phyloP scores from a whole-genome alignment of 176 grass and related monocot species.

The Oropetium thomaeum region DNA sequence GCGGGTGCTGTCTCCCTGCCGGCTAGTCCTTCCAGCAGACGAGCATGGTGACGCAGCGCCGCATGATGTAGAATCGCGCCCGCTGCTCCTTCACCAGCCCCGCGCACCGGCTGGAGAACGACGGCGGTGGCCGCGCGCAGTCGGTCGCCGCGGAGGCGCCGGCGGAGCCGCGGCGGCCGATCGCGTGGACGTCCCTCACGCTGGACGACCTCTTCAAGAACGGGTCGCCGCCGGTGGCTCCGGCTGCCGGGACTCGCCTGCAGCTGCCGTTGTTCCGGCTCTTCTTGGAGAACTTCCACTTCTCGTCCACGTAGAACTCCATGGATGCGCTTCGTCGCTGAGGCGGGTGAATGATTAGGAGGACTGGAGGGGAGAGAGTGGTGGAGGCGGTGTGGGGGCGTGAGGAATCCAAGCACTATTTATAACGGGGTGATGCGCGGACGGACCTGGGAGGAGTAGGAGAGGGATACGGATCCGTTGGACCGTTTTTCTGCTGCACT shows the following conservation, averaged over 20 bases:
- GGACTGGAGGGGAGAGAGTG: constrained; percentile 13
- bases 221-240: constrained; percentile 11
- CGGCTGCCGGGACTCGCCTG: constrained; percentile 42
- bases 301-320: constrained; percentile 85
- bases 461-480: too few species aligned
- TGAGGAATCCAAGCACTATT: constrained; percentile 45
- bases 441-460: not conserved
- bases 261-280: constrained; percentile 77
- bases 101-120: constrained; percentile 77
- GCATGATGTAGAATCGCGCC: constrained; percentile 94
- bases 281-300: constrained; percentile 95
- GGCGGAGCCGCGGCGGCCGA: constrained; percentile 13
- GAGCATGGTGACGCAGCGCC: constrained; percentile 93
- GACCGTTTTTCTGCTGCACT: too few species aligned
- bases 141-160: not conserved
- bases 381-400: constrained; percentile 22
- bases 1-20: not conserved
- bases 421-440: constrained; percentile 42
- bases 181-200: constrained; percentile 47
- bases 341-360: constrained; percentile 8
- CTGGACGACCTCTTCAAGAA: constrained; percentile 66
- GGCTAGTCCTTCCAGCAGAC: constrained; percentile 89
- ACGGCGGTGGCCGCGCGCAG: constrained; percentile 35
- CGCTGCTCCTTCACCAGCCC: constrained; percentile 89
- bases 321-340: constrained; percentile 20